Base-by-base conservation (phyloP, 2,329 filamentous ascomycete species). In the Bipolaris gigantea region DNA sequence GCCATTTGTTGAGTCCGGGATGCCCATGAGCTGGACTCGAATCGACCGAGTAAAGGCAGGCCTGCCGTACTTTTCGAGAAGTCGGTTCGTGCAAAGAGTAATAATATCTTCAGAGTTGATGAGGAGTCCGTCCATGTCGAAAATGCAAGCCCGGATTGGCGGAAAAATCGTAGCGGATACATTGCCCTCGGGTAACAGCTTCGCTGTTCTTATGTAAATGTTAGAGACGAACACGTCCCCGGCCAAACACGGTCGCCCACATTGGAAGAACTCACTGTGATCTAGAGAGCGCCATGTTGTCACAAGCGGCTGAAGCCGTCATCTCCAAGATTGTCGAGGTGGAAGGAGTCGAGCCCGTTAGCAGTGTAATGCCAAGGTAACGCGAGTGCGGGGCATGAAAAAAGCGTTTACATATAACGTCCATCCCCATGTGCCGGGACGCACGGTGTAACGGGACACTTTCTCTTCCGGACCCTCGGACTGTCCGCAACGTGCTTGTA, bases 101-200 rank as follows among this genome's bases (percentile, higher is more conserved):
- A 38, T 38, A 13, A 70, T 67, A 55, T 72, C 69, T 58, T 73
- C 69, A 41, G 69, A 63, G 54, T 72, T 67, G 55, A 72, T 64
- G 47, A 73, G 66, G n/a, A 69, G 60, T 1, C 70, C 69, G 40
- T 72, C 70, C 56, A 72, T 57, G 57, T 72, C 23, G 23, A 25
- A 25, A 25, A 25, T 25, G 23, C 23, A 25, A 25, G 23, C 23
- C 23, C 23, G 23, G 23, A 25, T 25, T 25, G 23, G 23, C 23
- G 23, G 5, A 25, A 25, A 25, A 25, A 25, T 7, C 23, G 42
- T 36, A 46, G 33, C 3, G 11, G 45, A 21, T 36, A 33, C 45
- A 48, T 48, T 27, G 25, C 19, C 45, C 33, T 38, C 34, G 18
- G 32, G 45, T 15, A 36, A 38, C 38, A 9, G 45, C 45, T 48